These are phyloP conservation scores for Arachis monticola DNA, from an alignment of 331 rosid genomes.

Conservation along the genomic window DNA sequence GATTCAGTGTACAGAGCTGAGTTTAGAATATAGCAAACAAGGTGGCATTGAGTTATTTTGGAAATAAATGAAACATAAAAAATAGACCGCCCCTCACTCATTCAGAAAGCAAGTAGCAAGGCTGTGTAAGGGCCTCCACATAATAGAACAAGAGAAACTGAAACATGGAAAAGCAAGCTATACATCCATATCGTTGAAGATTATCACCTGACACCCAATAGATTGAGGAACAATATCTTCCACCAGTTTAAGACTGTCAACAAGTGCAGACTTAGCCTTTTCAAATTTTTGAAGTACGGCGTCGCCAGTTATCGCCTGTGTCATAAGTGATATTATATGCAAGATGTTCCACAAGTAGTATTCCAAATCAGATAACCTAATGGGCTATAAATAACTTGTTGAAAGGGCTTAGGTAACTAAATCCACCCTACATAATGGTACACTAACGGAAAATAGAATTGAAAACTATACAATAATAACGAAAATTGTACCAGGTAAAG, in stretches of 20 bases:
- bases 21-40: slow-evolving; percentile 16
- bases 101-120: slow-evolving; percentile 22
- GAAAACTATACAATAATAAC: slow-evolving; percentile 29
- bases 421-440: slow-evolving; percentile 18
- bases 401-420: slow-evolving; percentile 3
- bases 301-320: slow-evolving; percentile 93
- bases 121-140: slow-evolving; percentile 17
- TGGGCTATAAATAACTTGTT: slow-evolving; percentile 16
- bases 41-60: slow-evolving; percentile 6
- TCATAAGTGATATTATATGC: slow-evolving; percentile 34
- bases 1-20: slow-evolving; percentile 2
- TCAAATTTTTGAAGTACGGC: slow-evolving; percentile 79
- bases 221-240: slow-evolving; percentile 87
- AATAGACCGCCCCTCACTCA: slow-evolving; percentile 8
- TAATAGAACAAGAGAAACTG: slow-evolving; percentile 26
- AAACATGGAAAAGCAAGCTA: slow-evolving; percentile 32
- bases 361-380: slow-evolving; percentile 21
- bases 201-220: slow-evolving; percentile 77
- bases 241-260: slow-evolving; percentile 73
- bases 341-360: slow-evolving; percentile 30
- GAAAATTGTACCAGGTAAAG: slow-evolving; percentile 77
- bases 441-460: slow-evolving; percentile 22
- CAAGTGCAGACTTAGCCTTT: slow-evolving; percentile 73
- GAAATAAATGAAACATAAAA: slow-evolving; percentile 14
- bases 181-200: slow-evolving; percentile 11